Evolutionary conservation across 345 rosid genomes (phyloP).

Genomic region (Bretschneidera sinensis): DNA sequence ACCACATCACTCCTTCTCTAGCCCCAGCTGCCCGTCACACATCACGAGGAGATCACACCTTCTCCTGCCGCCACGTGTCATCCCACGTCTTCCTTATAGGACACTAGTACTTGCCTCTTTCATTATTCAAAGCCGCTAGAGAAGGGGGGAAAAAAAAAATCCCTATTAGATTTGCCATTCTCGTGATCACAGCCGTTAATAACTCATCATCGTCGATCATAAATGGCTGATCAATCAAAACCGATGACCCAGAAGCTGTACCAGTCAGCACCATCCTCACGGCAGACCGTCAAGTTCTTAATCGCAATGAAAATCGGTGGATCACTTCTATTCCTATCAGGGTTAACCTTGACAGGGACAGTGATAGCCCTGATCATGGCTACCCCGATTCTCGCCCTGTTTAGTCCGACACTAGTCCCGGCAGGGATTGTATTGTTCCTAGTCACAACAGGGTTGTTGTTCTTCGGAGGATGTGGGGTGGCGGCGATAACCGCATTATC

Average conservation of each 20-base stretch:
- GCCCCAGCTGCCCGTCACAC: neutral
- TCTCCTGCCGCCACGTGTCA: neutral
- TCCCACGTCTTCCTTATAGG: neutral
- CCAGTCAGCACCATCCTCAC: slow-evolving; percentile 27
- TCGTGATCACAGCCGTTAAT: no score
- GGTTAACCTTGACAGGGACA: slow-evolving; percentile 49
- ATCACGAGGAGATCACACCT: neutral
- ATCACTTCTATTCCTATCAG: slow-evolving; percentile 37
- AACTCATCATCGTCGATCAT: no score
- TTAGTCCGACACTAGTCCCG: slow-evolving; percentile 61
- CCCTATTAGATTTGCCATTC: no score
- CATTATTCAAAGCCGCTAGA: no score
- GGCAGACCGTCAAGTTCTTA: slow-evolving; percentile 39
- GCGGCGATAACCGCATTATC: slow-evolving; percentile 45
- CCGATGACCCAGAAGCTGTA: slow-evolving; percentile 16
- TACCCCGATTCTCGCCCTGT: slow-evolving; percentile 54
- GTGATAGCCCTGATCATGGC: slow-evolving; percentile 48
- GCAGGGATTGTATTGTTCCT: slow-evolving; percentile 34
- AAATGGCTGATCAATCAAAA: slow-evolving; percentile 33
- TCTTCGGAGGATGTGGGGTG: slow-evolving; percentile 53
- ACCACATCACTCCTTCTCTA: neutral
- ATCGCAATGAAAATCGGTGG: slow-evolving; percentile 43
- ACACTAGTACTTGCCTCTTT: no score
- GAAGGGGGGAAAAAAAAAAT: no score
- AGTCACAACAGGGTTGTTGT: slow-evolving; percentile 35